Evolutionary conservation across 2,329 filamentous ascomycete species (phyloP).

Genomic region (Penicillium hordei): DNA sequence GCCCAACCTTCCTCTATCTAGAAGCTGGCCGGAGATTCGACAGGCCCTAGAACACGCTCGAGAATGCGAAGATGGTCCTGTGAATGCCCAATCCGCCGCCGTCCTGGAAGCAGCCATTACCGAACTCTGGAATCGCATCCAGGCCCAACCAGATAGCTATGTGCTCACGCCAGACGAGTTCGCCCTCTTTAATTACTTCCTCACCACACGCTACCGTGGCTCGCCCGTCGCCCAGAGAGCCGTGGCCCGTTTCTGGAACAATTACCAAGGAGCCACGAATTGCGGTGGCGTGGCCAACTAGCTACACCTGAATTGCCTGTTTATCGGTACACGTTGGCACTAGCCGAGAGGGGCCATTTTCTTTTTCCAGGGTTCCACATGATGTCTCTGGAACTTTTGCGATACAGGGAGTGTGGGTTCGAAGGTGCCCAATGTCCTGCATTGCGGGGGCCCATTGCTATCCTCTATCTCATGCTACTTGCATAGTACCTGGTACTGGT

Average conservation of each 20-base stretch:
- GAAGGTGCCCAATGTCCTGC: not conserved
- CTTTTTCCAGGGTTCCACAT: not conserved
- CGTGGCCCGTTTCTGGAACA: slow-evolving; percentile 59
- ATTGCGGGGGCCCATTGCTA: not conserved
- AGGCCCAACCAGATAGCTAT: slow-evolving; percentile 65
- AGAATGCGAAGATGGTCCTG: slow-evolving; percentile 65
- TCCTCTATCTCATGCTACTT: not conserved
- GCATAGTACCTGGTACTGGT: not conserved
- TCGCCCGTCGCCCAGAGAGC: slow-evolving; percentile 52
- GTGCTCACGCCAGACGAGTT: slow-evolving; percentile 76
- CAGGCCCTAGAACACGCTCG: slow-evolving; percentile 74
- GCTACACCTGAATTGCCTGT: not conserved
- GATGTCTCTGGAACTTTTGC: not conserved
- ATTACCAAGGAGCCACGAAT: slow-evolving; percentile 29
- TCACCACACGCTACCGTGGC: slow-evolving; percentile 60
- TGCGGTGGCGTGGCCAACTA: slow-evolving; percentile 28
- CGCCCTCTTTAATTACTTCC: slow-evolving; percentile 82
- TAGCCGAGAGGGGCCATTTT: not conserved
- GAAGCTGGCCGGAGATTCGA: slow-evolving; percentile 52
- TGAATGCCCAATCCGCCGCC: slow-evolving; percentile 61
- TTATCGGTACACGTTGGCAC: slow-evolving; percentile 1
- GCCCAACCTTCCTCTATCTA: slow-evolving; percentile 28
- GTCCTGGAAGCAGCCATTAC: slow-evolving; percentile 66
- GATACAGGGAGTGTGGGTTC: not conserved
- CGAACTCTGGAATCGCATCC: slow-evolving; percentile 67